Base-by-base conservation (phyloP, 768 basidiomycete species). In the Boletus vinaceobasis region DNA sequence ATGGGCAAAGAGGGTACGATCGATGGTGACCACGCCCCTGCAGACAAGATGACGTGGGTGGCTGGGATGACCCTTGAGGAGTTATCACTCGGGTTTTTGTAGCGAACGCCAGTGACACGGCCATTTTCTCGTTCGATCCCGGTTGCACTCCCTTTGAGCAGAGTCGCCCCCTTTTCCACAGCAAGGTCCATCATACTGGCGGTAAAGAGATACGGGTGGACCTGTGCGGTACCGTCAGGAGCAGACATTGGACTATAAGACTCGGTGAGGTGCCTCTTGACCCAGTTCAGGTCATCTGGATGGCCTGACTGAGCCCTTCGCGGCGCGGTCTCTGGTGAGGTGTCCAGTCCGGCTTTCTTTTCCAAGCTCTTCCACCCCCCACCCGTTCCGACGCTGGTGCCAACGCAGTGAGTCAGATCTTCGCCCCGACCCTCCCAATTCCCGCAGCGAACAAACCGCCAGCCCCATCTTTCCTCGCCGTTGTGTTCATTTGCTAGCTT, bases 1-100 rank as follows among this genome's bases (percentile, higher is more conserved):
- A 90, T 77, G 15, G 86, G 84, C 29, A 89, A 75, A 19, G 71
- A 57, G 9, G 79, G 74, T 32, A 87, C 48, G 53, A 95, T 66
- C 9, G 65, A 64, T 8, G 89, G 77, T 0, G 90, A 89, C 93
- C 93, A 97, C 15, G 90, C 88, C 26, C 93, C 93, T n/a, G 89
- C 89, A 38, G 85, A 80, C 47, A 97, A 69, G 38, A 96, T 74
- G 57, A 93, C 81, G 52, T 86, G 77, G 10, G 87, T 86, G 15
- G 87, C 86, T 0, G 76, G 68, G 17, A 87, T 63, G n/a, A 69
- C 70, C 53, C 66, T 67, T 7, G 57, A 60, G 26, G 63, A 58
- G 47, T 59, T 54, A 13, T 60, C 66, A 2, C 56, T 50, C 15
- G 54, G 54, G 23, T 68, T 68, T n/a, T 48, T 52, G 64, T 74